Conservation (phyloP, 148 eudicot species). For the Rhododendron kiyosumense region DNA sequence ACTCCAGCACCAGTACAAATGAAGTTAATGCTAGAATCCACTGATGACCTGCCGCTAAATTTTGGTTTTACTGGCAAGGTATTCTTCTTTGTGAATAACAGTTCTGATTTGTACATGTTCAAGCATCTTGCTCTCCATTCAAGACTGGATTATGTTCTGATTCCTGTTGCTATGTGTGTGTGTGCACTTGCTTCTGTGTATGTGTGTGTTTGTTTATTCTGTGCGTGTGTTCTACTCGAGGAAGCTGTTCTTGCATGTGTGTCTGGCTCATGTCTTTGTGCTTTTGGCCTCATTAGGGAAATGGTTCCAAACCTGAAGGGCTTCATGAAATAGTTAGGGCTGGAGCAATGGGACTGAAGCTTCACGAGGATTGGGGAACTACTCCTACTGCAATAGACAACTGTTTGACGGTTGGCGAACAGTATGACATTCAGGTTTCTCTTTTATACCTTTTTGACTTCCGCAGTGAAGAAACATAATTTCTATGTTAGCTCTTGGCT, state of each 20-base stretch:
- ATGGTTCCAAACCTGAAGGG: conserved; percentile 76
- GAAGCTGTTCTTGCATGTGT: background rate
- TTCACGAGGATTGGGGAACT: conserved; percentile 98
- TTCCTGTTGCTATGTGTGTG: background rate
- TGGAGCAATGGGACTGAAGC: conserved; percentile 98
- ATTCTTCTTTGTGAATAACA: conserved; percentile 13
- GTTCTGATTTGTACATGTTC: background rate
- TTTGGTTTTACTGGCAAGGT: conserved; percentile 99
- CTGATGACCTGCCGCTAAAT: conserved; percentile 86
- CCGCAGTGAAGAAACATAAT: background rate
- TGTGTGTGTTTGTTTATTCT: background rate
- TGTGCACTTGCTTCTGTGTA: background rate
- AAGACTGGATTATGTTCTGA: background rate
- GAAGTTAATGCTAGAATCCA: conserved; percentile 84
- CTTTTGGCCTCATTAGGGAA: conserved; percentile 51
- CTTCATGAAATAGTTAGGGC: conserved; percentile 82
- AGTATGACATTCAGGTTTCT: conserved; percentile 80
- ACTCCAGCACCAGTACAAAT: conserved; percentile 82
- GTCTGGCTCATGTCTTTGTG: background rate
- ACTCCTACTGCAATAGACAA: conserved; percentile 94
- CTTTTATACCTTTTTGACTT: background rate
- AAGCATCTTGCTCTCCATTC: background rate
- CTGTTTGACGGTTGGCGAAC: conserved; percentile 78
- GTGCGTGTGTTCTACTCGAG: background rate
- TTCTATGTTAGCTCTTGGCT: background rate